Conservation (phyloP, 2,329 filamentous ascomycete species). For the Cladosporium halotolerans region DNA sequence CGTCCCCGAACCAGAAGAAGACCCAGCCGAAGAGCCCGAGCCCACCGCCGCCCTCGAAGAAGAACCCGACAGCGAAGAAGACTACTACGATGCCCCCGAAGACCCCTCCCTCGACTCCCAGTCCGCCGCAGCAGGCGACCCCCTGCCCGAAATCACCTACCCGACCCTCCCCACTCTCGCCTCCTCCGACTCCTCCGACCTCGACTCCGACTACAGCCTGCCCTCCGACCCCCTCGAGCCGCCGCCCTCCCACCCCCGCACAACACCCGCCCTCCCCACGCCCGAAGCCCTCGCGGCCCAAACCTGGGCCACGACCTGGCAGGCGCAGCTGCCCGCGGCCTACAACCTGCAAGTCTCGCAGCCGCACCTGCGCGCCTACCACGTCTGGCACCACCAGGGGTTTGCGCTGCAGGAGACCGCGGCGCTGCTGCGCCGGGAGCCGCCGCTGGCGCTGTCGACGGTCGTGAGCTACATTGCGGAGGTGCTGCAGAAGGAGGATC, state of each 20-base stretch:
- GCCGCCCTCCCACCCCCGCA: neutral
- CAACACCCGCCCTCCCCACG: neutral
- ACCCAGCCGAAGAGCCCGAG: slow-evolving; percentile 16
- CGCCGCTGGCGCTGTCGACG: slow-evolving; percentile 52
- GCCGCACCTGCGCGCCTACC: slow-evolving; percentile 47
- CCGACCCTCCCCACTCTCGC: slow-evolving; percentile 10
- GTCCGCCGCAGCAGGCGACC: slow-evolving; percentile 9
- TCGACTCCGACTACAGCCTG: neutral
- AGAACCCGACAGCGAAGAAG: slow-evolving; percentile 12
- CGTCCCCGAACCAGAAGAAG: slow-evolving; percentile 11
- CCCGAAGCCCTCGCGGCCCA: slow-evolving; percentile 14
- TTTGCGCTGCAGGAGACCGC: slow-evolving; percentile 48
- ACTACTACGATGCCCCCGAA: slow-evolving; percentile 27
- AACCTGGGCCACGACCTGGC: slow-evolving; percentile 15
- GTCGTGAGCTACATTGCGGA: slow-evolving; percentile 56
- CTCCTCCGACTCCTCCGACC: neutral
- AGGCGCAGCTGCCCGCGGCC: slow-evolving; percentile 7
- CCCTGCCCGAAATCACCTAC: slow-evolving; percentile 9
- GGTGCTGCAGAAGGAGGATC: slow-evolving; percentile 45
- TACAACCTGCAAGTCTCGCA: slow-evolving; percentile 6
- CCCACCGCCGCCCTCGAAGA: slow-evolving; percentile 17
- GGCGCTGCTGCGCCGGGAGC: slow-evolving; percentile 51
- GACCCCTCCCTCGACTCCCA: slow-evolving; percentile 7
- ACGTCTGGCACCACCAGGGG: slow-evolving; percentile 55
- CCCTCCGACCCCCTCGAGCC: neutral